Percentiles rank a stretch among this genome's conserved stretches.
phyloP scores from a whole-genome alignment of 352 stramenopile genomes.

The Phytophthora melonis region DNA sequence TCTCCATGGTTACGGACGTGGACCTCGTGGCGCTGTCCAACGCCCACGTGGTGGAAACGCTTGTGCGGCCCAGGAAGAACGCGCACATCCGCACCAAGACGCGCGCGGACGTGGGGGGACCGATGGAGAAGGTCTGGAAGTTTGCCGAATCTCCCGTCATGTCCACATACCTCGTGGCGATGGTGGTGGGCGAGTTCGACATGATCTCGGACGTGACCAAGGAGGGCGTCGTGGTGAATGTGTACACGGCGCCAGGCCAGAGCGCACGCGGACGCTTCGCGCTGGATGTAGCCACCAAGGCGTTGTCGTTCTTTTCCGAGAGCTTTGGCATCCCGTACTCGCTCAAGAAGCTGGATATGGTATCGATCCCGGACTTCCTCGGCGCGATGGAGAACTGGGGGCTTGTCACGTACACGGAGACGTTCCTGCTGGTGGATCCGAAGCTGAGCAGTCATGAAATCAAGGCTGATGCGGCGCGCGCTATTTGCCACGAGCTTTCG shows the following conservation, averaged over 20 bases:
- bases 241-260: conserved; percentile 96
- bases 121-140: conserved; percentile 75
- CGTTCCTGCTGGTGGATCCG: conserved; percentile 86
- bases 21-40: conserved; percentile 96
- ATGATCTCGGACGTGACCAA: conserved; percentile 90
- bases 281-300: conserved; percentile 73
- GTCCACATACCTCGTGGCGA: conserved; percentile 98
- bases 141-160: conserved; percentile 97
- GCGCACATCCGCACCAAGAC: conserved; percentile 60
- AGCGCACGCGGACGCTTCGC: conserved; percentile 92
- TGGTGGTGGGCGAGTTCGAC: conserved; percentile 97
- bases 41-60: conserved; percentile 94
- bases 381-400: conserved; percentile 97
- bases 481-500: conserved; percentile 98
- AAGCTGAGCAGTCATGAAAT: conserved; percentile 65
- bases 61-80: conserved; percentile 66
- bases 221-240: conserved; percentile 94
- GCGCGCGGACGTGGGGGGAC: conserved; percentile 40
- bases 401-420: conserved; percentile 97
- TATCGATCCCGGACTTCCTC: conserved; percentile 95
- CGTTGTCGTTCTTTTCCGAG: conserved; percentile 76
- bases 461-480: conserved; percentile 87
- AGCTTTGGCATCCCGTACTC: conserved; percentile 93
- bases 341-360: conserved; percentile 99
- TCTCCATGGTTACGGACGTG: conserved; percentile 93